These are phyloP conservation scores for Plasmodium chabaudi DNA, from an alignment of 169 alveolate species.

Conservation along the genomic window DNA sequence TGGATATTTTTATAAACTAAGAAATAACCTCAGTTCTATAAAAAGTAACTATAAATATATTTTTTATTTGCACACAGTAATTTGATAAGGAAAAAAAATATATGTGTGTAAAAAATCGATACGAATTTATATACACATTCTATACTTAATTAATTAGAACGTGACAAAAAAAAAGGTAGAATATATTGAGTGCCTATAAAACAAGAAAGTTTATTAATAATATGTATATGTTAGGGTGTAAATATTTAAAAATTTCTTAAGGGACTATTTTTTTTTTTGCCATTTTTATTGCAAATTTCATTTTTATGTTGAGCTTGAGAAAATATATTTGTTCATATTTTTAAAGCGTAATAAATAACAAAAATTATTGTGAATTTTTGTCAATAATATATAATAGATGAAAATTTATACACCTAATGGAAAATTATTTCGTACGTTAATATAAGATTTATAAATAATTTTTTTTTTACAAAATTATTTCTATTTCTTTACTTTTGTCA, in stretches of 20 bases:
- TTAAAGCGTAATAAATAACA: background rate
- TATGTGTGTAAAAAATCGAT: no score
- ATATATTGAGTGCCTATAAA: no score
- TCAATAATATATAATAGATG: slow-evolving; percentile 2
- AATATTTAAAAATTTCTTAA: slow-evolving; percentile 15
- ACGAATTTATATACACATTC: no score
- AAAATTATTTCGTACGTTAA: background rate
- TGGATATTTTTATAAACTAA: no score
- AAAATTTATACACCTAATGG: slow-evolving; percentile 6
- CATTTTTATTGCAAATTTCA: slow-evolving; percentile 27
- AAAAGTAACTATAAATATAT: no score
- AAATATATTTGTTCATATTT: background rate
- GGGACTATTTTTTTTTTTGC: slow-evolving; percentile 12
- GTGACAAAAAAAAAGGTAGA: no score
- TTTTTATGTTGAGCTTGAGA: background rate
- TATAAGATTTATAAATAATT: background rate
- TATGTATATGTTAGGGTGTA: no score
- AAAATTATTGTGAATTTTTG: background rate
- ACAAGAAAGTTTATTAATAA: no score
- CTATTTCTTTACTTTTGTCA: slow-evolving; percentile 1
- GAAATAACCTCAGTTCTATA: no score
- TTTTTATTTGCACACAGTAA: no score
- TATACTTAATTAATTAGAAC: no score
- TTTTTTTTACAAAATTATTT: slow-evolving; percentile 23
- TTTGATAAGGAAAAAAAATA: no score